Evolutionary conservation across 306 rosid genomes (phyloP), one percentile per base, ranked within the genome.

Genomic region (Echinosophora koreensis): DNA sequence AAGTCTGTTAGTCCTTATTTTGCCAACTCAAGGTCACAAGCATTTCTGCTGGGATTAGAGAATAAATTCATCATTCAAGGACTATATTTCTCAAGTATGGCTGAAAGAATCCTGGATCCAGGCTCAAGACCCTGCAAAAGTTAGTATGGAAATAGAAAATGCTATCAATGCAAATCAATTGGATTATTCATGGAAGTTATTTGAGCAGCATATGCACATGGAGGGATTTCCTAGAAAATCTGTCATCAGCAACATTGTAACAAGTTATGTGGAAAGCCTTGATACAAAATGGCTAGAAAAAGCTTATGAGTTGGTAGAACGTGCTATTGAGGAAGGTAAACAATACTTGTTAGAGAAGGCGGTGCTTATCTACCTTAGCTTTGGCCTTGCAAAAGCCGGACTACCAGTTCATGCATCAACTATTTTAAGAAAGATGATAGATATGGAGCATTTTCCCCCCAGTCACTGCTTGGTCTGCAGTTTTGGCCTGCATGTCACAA

Each of bases 141-240:
- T 94, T 80, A 86, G 82, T 63, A 32, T 71, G 59, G 96, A 94
- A 37, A 88, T 91, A 78, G 83, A 87, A 55, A 75, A 83, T 63
- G 89, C 94, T 67, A 79, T 94, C 16, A 55, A 52, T 6, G 92
- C 68, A 35, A 66, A 75, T 72, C 87, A 84, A 70, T 86, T 88
- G 56, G 82, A 84, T 32, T 85, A 88, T 84, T 83, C 87, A 17
- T 94, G 97, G 97, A 88, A 86, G 70, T 89, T 94, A 67, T 84
- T 87, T 72, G 87, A 91, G 81, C 94, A 84, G 77, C 92, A 90
- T 84, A 79, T 90, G 89, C 86, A 84, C 65, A 82, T 90, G 88
- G 94, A 88, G 51, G 98, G 98, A 8, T 91, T 91, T 74, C 96
- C 96, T 34, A 86, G 96, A 82, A 94, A 88, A 80, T 90, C 89